These are phyloP conservation scores for Leucocoprinus sp. DNA, from an alignment of 768 basidiomycete genomes.

Conservation along the genomic window DNA sequence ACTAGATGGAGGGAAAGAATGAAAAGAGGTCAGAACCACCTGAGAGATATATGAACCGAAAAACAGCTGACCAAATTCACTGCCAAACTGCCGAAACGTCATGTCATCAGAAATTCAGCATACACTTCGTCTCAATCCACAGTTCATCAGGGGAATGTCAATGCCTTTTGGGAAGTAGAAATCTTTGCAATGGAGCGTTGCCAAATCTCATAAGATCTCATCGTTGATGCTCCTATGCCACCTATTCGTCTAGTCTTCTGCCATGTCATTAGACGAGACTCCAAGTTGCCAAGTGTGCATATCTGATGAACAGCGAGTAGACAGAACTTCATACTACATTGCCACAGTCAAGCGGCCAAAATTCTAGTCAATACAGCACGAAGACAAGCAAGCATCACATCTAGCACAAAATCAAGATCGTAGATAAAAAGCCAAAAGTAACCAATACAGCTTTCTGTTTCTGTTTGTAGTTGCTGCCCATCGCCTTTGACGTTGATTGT, in stretches of 20 bases:
- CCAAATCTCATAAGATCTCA: not conserved
- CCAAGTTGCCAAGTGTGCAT: not conserved
- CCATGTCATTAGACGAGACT: slow-evolving; percentile 6
- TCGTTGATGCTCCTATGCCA: slow-evolving; percentile 3
- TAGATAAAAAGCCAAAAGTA: not conserved
- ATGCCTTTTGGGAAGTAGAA: not conserved
- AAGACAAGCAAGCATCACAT: not conserved
- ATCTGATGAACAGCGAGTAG: not conserved
- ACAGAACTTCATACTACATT: not conserved
- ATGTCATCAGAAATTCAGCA: slow-evolving; percentile 4
- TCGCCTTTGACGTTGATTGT: not conserved
- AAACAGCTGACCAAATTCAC: slow-evolving; percentile 9
- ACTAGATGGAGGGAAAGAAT: slow-evolving; percentile 2
- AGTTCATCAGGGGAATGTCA: slow-evolving; percentile 1
- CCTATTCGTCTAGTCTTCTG: not conserved
- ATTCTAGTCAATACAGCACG: not conserved
- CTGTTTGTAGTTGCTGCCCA: not conserved
- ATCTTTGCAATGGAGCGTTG: not conserved
- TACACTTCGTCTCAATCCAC: not conserved
- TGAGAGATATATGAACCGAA: slow-evolving; percentile 3
- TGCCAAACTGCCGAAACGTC: slow-evolving; percentile 7
- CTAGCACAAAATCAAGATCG: not conserved
- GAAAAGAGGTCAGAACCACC: slow-evolving; percentile 1
- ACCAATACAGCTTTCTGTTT: not conserved
- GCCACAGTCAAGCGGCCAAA: not conserved